Evolutionary conservation across 768 basidiomycete genomes (phyloP), one percentile per base, ranked within the genome.

Genomic region (Lactarius psammicola): DNA sequence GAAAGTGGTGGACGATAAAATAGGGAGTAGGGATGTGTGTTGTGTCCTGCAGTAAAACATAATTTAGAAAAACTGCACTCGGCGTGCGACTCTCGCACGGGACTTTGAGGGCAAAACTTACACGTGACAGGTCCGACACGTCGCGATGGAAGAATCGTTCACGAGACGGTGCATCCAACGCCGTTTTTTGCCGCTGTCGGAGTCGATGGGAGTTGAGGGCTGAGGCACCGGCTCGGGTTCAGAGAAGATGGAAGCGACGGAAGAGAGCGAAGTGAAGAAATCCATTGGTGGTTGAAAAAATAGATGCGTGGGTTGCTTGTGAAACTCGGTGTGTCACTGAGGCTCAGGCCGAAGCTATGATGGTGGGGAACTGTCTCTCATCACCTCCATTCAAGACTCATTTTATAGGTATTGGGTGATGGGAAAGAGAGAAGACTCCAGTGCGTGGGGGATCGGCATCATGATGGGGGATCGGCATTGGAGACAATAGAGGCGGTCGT

Each of bases 151-250:
- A 49, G 46, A 23, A 49, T 23, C 28, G 31, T 42, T 33, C 23
- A 60, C 20, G 60, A 36, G 15, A 60, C 10, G 46, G 33, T 49
- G 44, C 60, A 60, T 20, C 17, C n/a, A 26, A 15, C 3, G 28
- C 3, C 30, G 26, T 30, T n/a, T 10, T 23, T 15, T 23, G 42
- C 42, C 11, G n/a, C n/a, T n/a, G n/a, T 49, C 44, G 7, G 59
- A 10, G 31, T 60, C 60, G 23, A 60, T 33, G 60, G 60, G 60
- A 15, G 58, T 59, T 18, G 36, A 20, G 33, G 58, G 58, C 44
- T 46, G 23, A 40, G 36, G n/a, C 26, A 3, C 60, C 18, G 60
- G 44, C 31, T 40, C 44, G 17, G 60, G 26, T 28, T 60, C 60
- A 23, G 44, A 23, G 60, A 60, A 28, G 53, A 30, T 31, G 53